Evolutionary conservation across 2,329 filamentous ascomycete species (phyloP).

Genomic region (Teratosphaeria destructans): DNA sequence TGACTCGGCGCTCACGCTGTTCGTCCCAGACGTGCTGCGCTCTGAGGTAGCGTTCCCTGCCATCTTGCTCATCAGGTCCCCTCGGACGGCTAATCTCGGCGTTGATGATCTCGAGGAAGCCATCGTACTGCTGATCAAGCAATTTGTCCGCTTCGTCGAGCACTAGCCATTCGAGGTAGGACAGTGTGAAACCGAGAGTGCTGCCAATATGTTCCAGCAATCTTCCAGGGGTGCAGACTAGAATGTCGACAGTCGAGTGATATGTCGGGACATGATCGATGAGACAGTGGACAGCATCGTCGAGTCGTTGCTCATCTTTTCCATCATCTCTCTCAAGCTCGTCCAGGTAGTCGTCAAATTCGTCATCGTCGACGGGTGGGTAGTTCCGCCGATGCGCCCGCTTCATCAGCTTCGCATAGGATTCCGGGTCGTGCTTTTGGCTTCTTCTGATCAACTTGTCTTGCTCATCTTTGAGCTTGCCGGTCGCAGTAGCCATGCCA

Average conservation of each 20-base stretch:
- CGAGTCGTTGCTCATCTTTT: constrained; percentile 21
- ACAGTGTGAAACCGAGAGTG: constrained; percentile 71
- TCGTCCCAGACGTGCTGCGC: constrained; percentile 25
- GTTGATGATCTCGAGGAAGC: constrained; percentile 18
- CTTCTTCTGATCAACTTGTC: constrained; percentile 49
- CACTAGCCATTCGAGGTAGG: constrained; percentile 74
- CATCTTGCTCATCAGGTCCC: constrained; percentile 14
- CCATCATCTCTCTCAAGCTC: constrained; percentile 10
- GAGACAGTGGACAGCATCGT: constrained; percentile 33
- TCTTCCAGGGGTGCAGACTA: constrained; percentile 85
- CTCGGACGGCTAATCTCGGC: constrained; percentile 10
- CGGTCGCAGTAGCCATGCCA: constrained; percentile 72
- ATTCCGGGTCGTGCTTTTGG: constrained; percentile 51
- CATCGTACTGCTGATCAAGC: constrained; percentile 53
- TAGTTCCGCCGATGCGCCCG: constrained; percentile 26
- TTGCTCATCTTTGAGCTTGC: constrained; percentile 59
- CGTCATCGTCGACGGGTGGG: constrained; percentile 27
- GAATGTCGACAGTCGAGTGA: constrained; percentile 67
- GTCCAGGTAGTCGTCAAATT: constrained; percentile 16
- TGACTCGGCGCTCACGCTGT: constrained; percentile 39
- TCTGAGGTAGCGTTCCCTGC: constrained; percentile 16
- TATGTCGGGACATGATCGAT: constrained; percentile 55
- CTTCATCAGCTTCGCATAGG: constrained; percentile 40
- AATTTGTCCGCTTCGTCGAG: constrained; percentile 92
- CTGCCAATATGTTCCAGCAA: constrained; percentile 82